A percentile compares a stretch with the other conserved stretches of the same genome.
Conservation (phyloP, 345 rosid genomes). For the Mangifera indica region DNA sequence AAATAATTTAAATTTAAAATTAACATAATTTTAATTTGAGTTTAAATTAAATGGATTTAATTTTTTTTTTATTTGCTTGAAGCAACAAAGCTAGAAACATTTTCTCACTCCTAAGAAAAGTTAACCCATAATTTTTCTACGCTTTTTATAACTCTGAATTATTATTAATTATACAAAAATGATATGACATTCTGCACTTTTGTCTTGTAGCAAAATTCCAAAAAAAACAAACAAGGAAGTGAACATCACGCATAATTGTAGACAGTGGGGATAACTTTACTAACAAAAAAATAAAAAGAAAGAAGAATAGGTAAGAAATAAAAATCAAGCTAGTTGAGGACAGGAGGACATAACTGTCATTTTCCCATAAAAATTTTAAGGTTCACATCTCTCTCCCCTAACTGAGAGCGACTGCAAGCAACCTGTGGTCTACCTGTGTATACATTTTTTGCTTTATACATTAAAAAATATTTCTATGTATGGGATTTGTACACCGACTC, state of each 20-base stretch:
- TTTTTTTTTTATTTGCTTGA: too few relatives aligned
- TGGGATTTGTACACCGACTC: conserved; percentile 38
- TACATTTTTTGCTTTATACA: not conserved
- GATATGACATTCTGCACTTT: too few relatives aligned
- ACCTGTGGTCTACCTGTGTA: conserved; percentile 67
- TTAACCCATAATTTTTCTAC: too few relatives aligned
- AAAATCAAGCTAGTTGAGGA: not conserved
- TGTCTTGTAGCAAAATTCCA: too few relatives aligned
- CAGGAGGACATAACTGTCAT: conserved; percentile 43
- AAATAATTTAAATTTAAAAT: too few relatives aligned
- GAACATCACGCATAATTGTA: not conserved
- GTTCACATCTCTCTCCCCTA: conserved; percentile 46
- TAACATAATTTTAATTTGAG: too few relatives aligned
- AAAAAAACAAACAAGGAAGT: not conserved
- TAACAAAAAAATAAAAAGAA: not conserved
- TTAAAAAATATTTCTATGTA: not conserved
- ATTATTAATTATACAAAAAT: too few relatives aligned
- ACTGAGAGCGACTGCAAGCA: conserved; percentile 91
- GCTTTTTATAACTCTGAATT: too few relatives aligned
- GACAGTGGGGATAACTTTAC: not conserved
- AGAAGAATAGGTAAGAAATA: not conserved
- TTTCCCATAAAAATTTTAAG: conserved; percentile 37
- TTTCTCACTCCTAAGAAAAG: too few relatives aligned
- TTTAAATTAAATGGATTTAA: too few relatives aligned
- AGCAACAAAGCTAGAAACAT: too few relatives aligned